Percentiles rank a stretch among this genome's conserved stretches.
These are phyloP conservation scores for Ceratorhiza oryzae-sativae DNA, from an alignment of 1,284 basidiomycete species.

Conservation along the genomic window DNA sequence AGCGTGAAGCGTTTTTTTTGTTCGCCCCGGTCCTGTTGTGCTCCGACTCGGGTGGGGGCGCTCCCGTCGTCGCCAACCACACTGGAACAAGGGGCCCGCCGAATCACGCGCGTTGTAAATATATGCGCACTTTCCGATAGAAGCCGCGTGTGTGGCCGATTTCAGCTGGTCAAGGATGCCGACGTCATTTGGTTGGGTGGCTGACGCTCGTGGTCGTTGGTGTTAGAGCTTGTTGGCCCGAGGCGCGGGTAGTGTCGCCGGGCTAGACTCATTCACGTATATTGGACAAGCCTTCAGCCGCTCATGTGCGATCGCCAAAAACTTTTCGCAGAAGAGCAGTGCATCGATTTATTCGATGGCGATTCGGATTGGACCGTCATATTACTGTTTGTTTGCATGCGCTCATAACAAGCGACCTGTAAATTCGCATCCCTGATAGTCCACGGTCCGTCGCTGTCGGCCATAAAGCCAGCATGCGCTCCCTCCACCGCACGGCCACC, in stretches of 20 bases:
- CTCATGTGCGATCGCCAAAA: not conserved
- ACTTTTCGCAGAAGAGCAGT: not conserved
- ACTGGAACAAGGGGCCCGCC: not conserved
- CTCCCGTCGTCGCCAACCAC: too few species aligned
- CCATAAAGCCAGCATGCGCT: slow-evolving; percentile 15
- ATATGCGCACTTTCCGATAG: not conserved
- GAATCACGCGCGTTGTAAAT: not conserved
- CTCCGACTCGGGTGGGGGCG: not conserved
- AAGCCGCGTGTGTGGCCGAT: not conserved
- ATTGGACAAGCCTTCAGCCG: not conserved
- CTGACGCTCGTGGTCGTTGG: not conserved
- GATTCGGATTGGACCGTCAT: slow-evolving; percentile 8
- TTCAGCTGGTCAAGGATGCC: not conserved
- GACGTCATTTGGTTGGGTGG: slow-evolving; percentile 14
- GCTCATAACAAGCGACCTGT: slow-evolving; percentile 8
- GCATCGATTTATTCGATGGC: slow-evolving; percentile 22
- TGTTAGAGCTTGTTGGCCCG: too few species aligned
- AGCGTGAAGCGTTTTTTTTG: not conserved
- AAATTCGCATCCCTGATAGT: slow-evolving; percentile 36
- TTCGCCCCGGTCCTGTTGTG: not conserved
- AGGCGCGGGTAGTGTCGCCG: too few species aligned
- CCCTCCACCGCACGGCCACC: slow-evolving; percentile 16
- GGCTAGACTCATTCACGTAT: too few species aligned
- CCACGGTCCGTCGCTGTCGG: slow-evolving; percentile 29
- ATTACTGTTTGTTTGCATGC: slow-evolving; percentile 4